These are phyloP conservation scores for Populus davidiana DNA, from an alignment of 345 rosid genomes.

Conservation along the genomic window DNA sequence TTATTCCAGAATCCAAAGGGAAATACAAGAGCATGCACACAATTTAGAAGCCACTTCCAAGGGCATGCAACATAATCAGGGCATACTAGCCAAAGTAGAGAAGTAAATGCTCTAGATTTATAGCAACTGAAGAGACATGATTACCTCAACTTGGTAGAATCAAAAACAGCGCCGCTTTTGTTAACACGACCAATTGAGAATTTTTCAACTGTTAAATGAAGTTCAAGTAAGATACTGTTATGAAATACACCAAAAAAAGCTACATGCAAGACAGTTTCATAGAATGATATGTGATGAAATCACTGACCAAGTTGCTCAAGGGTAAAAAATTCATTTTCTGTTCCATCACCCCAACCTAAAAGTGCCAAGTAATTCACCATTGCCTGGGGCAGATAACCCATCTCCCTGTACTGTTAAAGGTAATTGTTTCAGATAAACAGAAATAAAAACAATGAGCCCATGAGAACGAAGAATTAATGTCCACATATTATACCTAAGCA, in stretches of 20 bases:
- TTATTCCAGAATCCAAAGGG: neutral
- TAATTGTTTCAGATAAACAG: neutral
- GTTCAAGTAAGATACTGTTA: slow-evolving; percentile 20
- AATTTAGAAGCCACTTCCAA: neutral
- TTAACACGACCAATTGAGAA: slow-evolving; percentile 81
- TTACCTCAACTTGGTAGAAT: slow-evolving; percentile 82
- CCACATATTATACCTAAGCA: neutral
- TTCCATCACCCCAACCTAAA: slow-evolving; percentile 99
- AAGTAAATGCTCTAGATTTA: slow-evolving; percentile 1
- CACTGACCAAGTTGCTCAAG: slow-evolving; percentile 75
- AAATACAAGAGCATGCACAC: slow-evolving; percentile 6
- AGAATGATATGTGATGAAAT: neutral
- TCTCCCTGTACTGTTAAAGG: slow-evolving; percentile 67
- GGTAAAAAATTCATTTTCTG: slow-evolving; percentile 89
- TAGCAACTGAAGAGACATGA: slow-evolving; percentile 10
- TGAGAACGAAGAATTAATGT: slow-evolving; percentile 6
- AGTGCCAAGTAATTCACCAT: slow-evolving; percentile 95
- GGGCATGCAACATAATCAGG: neutral
- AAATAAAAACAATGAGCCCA: neutral
- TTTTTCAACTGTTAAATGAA: slow-evolving; percentile 57
- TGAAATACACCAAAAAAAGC: neutral
- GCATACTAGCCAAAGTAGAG: slow-evolving; percentile 1
- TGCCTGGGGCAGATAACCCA: slow-evolving; percentile 91
- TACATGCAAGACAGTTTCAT: neutral
- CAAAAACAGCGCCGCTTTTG: slow-evolving; percentile 86